Base-by-base conservation (phyloP, 805 yeast species). In the Yarrowia deformans region DNA sequence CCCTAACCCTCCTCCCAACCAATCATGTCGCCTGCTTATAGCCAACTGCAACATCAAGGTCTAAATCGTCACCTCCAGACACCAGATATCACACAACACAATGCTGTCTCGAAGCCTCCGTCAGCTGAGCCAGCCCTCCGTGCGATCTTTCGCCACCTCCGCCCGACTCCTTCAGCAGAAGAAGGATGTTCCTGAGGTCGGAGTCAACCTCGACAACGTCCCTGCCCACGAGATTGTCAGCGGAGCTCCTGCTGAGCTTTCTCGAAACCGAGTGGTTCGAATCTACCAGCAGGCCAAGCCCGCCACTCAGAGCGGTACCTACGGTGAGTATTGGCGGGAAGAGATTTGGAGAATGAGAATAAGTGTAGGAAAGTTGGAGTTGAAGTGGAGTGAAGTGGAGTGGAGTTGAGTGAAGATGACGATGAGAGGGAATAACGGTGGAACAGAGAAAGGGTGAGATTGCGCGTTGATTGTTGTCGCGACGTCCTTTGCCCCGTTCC, bases 201-300 rank as follows among this genome's bases (percentile, higher is more conserved):
- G 50, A 12, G 56, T 63, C 45, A 63, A 63, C 45, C 68, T 63
- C 56, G 68, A 63, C 55, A 63, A 63, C 45, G 56, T 63, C 13
- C 56, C 56, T 7, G 37, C 63, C 56, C 45, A 87, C 74, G 93
- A 90, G 77, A 71, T 87, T 43, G 80, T 88, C 69, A 85, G 90
- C 70, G 97, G 97, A 14, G 96, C 97, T 12, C 97, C 97, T 67
- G 76, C 76, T 54, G 94, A 87, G 69, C 79, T 90, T 63, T 72
- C 79, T 67, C 81, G 87, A 23, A 81, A 83, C 69, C 84, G 97
- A 79, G 83, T 87, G 32, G 96, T 89, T 7, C 85, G 94, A 77
- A 91, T 91, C 76, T 91, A 83, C 79, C 85, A 88, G 78, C 92
- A 89, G 76, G 79, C 92, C 71, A 89, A 90, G 79, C 83, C 91